Evolutionary conservation across 108 stramenopile genomes (phyloP), one percentile per base, ranked within the genome.

Genomic region (Fistulifera solaris): DNA sequence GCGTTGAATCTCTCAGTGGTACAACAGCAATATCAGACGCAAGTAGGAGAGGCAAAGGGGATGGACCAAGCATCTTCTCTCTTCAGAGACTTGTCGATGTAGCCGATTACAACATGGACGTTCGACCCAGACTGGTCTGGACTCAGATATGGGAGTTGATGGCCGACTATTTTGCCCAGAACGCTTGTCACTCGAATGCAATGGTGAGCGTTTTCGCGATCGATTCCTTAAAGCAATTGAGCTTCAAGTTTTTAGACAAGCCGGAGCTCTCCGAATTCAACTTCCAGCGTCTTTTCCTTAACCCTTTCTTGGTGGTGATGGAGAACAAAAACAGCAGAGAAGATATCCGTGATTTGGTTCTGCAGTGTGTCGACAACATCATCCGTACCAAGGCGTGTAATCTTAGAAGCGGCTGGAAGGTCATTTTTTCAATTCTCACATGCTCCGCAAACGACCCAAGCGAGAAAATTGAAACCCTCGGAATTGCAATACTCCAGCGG

Each of bases 21-120:
- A 39, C 50, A 24, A 53, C 57, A 54, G 40, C 52, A 47, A 47
- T 16, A 2, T 27, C 54, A 10, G 28, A 47, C 1, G 7, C 12
- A 14, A 19, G 19, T 19, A 4, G 44, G 44, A 45, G 44, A 11
- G 41, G 27, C 8, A 35, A 38, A 50, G 53, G 56, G n/a, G 80
- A 82, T 39, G 75, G 82, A 25, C 95, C 95, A 1, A 85, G 97
- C 17, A 83, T 98, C 27, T 98, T 94, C 63, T 94, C 89, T 28
- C 72, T 99, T 58, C 97, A 98, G 63, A 67, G 86, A 55, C 80
- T 99, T 22, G 99, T 99, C 14, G 99, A 99, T 61, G 97, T 98
- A 35, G 98, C 99, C 15, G 97, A 98, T 59, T 96, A 76, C 62
- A 99, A 99, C 82, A 95, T 98, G 95, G 72, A 91, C 56, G 68